Percentiles rank a stretch among this genome's conserved stretches.
These are phyloP conservation scores for Fraxinus angustifolia DNA, from an alignment of 305 asterid species.

Conservation along the genomic window DNA sequence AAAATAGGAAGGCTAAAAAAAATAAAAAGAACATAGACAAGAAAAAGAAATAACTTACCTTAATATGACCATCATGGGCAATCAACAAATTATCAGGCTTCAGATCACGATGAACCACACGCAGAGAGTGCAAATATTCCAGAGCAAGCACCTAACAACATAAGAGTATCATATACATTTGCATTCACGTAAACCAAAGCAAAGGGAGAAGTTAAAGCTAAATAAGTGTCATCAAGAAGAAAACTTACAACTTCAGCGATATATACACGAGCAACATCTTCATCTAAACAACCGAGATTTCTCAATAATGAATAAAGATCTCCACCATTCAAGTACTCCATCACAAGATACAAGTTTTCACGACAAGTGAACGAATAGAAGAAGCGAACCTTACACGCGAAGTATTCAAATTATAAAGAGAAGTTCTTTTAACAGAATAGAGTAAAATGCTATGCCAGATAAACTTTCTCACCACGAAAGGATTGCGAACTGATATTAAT, in stretches of 20 bases:
- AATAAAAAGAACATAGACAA: background rate
- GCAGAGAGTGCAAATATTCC: conserved; percentile 94
- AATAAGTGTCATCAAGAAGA: conserved; percentile 16
- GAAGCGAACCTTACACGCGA: conserved; percentile 74
- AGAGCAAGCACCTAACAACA: conserved; percentile 90
- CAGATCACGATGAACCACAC: conserved; percentile 97
- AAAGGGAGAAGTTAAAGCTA: background rate
- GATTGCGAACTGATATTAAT: conserved; percentile 95
- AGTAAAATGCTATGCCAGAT: conserved; percentile 24
- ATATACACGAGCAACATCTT: conserved; percentile 96
- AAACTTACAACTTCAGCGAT: conserved; percentile 97
- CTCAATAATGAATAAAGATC: conserved; percentile 95
- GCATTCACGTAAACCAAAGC: conserved; percentile 16
- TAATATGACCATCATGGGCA: conserved; percentile 98
- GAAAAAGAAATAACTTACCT: conserved; percentile 47
- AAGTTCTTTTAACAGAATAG: conserved; percentile 16
- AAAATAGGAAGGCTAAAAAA: background rate
- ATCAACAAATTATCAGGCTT: conserved; percentile 98
- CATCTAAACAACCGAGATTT: conserved; percentile 96
- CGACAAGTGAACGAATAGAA: conserved; percentile 99
- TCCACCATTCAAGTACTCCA: conserved; percentile 99
- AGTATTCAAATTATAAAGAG: conserved; percentile 26
- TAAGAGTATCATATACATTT: conserved; percentile 23
- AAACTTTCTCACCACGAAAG: conserved; percentile 89
- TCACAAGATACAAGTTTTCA: conserved; percentile 93